Base-by-base conservation (phyloP, 768 basidiomycete genomes). In the Tylopilus sp. region DNA sequence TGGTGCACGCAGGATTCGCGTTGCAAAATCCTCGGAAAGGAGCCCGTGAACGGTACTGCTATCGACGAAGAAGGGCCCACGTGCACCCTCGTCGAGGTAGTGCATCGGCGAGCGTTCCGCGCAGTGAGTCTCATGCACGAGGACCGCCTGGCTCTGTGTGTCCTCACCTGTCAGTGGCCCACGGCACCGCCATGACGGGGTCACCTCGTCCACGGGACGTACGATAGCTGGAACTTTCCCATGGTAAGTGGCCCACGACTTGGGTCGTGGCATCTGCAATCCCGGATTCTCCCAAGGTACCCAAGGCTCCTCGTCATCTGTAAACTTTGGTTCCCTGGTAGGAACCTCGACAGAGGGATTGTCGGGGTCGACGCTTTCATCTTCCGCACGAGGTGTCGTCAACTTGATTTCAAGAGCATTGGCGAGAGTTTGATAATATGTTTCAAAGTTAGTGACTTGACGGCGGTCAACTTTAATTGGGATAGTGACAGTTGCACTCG, bases 11-110 rank as follows among this genome's bases (percentile, higher is more conserved):
- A 42, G 10, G 1, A 43, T 35, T 30, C 54, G 52, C 35, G 54
- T 40, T 7, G 33, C 44, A 41, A 54, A 46, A 15, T 44, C 49
- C 36, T 50, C 43, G 1, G 30, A 33, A n/a, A 46, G 50, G 13
- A 58, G 40, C 12, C 49, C 48, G 4, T 31, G 20, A 18, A 54
- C 2, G 17, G 21, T 15, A 7, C n/a, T 8, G 6, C 1, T 22
- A n/a, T 60, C 54, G 11, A 63, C 56, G 38, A 67, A 65, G 13
- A 6, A 20, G 17, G 59, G 60, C 25, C 43, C 47, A 33, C 58
- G 59, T 0, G 59, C 52, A 23, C 56, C 55, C 35, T 53, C 33
- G 17, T 57, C 43, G 36, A 65, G 58, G 41, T 63, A 66, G 25
- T 65, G 66, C 7, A 9, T 38, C 23, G 47, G 17, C 18, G 44